Base-by-base conservation (phyloP, 2,329 filamentous ascomycete genomes). In the Fusarium sulawesiense region DNA sequence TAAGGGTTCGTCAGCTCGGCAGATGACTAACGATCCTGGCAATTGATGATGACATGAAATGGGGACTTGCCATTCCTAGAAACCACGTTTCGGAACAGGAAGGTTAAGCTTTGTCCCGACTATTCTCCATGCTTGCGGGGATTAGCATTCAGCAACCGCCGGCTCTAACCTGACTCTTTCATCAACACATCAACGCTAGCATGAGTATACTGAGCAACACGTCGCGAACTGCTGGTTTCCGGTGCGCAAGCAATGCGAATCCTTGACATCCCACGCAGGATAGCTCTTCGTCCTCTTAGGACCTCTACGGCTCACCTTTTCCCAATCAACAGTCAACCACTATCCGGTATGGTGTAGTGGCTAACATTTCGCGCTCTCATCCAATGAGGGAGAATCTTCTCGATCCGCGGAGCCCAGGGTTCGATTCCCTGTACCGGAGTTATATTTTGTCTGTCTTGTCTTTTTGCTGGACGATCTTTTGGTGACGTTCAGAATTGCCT, bases 261-360 rank as follows among this genome's bases (percentile, higher is more conserved):
- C 32, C 8, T 34, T 10, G 8, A 34, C 32, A 34, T 34, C 5
- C 16, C 14, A 18, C 8, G 16, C 32, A 34, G 16, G 21, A 29
- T 12, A 7, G 45, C 18, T 6, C 5, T 10, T 18, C 46, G 10
- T 9, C 27, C 1, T 48, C 46, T 48, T 48, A 32, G 27, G 4
- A 7, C 20, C 25, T 7, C 14, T 21, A 20, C 6, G 3, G 3
- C n/a, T 23, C 5, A 0, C 16, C 21, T 21, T 21, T 4, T 21
- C 21, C 21, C 21, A 21, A n/a, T 18, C 30, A 37, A 37, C 2
- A 18, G 32, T 34, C 32, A 34, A 34, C 4, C 30, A 34, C 64
- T 76, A 62, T 76, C 73, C 73, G 74, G 74, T 76, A 76, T 76
- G 74, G 73, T 76, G 74, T 76, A 76, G 73, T 76, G 73, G 74